A percentile compares a stretch with the other conserved stretches of the same genome.
phyloP scores from a whole-genome alignment of 352 stramenopile genomes.

The Pythium brachiatum region DNA sequence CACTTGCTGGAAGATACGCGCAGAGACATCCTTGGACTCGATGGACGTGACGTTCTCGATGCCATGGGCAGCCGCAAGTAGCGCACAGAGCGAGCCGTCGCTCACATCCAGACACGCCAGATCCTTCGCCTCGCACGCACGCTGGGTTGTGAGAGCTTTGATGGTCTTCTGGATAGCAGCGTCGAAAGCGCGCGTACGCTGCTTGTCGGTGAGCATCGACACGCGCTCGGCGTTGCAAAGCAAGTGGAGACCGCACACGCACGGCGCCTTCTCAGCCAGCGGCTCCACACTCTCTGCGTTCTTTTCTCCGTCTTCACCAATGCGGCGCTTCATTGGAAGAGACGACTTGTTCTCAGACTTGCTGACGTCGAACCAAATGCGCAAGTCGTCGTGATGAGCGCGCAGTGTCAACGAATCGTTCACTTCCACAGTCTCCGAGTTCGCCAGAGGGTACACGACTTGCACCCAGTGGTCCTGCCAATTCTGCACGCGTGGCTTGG shows the following conservation, averaged over 20 bases:
- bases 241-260: constrained; percentile 71
- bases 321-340: constrained; percentile 34
- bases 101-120: constrained; percentile 72
- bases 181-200: constrained; percentile 36
- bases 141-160: constrained; percentile 19
- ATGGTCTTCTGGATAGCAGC: constrained; percentile 41
- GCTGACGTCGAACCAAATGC: constrained; percentile 78
- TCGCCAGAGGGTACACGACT: constrained; percentile 64
- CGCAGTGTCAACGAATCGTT: constrained; percentile 39
- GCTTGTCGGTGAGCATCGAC: constrained; percentile 60
- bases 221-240: constrained; percentile 80
- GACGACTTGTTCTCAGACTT: constrained; percentile 13
- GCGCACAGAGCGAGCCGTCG: constrained; percentile 63
- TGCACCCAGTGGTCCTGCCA: constrained; percentile 87
- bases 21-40: constrained; percentile 80
- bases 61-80: constrained; percentile 52
- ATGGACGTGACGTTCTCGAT: constrained; percentile 62
- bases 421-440: constrained; percentile 22
- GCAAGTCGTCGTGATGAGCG: constrained; percentile 69
- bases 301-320: neutral
- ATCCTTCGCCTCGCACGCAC: constrained; percentile 16
- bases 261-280: constrained; percentile 47
- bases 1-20: constrained; percentile 73
- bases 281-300: neutral
- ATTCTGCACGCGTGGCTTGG: constrained; percentile 55